Percentiles rank a stretch among this genome's conserved stretches.
Evolutionary conservation across 768 basidiomycete species (phyloP).

Genomic region (Polyporus arcularius): DNA sequence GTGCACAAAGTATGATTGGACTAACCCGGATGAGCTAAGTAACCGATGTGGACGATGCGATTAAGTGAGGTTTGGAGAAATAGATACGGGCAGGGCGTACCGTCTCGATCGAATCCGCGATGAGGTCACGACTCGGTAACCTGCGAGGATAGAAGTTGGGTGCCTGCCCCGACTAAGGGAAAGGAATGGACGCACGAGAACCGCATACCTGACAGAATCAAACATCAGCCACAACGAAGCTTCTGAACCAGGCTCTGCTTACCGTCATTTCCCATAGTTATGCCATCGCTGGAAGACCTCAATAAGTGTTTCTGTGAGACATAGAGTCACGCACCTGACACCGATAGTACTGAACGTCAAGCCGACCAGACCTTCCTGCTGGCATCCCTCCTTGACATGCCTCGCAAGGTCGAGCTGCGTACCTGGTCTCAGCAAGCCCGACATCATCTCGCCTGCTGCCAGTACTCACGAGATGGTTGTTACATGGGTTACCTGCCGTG

Average conservation of each 20-base stretch:
- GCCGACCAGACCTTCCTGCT: slow-evolving; percentile 78
- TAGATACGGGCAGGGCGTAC: slow-evolving; percentile 37
- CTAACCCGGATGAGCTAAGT: slow-evolving; percentile 57
- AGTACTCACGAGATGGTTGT: slow-evolving; percentile 67
- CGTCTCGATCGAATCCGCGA: slow-evolving; percentile 88
- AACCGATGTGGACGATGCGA: neutral
- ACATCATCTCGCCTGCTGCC: too few relatives aligned
- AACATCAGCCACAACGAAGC: neutral
- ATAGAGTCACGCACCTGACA: slow-evolving; percentile 55
- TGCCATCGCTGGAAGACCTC: slow-evolving; percentile 61
- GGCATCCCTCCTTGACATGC: slow-evolving; percentile 81
- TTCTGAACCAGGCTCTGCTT: slow-evolving; percentile 24
- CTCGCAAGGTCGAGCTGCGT: slow-evolving; percentile 73
- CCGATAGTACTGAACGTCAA: slow-evolving; percentile 86
- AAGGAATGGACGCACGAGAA: slow-evolving; percentile 64
- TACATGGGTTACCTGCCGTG: slow-evolving; percentile 77
- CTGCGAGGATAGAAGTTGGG: slow-evolving; percentile 37
- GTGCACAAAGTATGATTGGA: neutral
- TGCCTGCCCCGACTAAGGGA: neutral
- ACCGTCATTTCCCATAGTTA: slow-evolving; percentile 90
- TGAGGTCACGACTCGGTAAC: slow-evolving; percentile 84
- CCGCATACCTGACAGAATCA: slow-evolving; percentile 63
- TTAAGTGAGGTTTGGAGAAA: neutral
- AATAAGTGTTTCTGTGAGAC: neutral
- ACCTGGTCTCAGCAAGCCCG: too few relatives aligned